Evolutionary conservation across 345 rosid genomes (phyloP).

Genomic region (Cochlearia excelsa): DNA sequence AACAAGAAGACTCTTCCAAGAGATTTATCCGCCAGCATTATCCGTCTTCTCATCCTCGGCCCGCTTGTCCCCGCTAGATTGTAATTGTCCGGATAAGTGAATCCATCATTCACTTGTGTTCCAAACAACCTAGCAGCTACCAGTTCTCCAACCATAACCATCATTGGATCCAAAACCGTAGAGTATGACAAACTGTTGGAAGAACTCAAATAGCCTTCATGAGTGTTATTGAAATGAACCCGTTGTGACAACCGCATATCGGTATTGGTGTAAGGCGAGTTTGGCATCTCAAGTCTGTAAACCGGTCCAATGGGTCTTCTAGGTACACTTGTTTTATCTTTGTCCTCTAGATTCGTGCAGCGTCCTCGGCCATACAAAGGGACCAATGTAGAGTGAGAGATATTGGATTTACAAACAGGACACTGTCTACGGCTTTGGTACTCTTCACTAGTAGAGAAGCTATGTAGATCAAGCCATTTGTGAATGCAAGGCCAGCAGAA

Average conservation of each 20-base stretch:
- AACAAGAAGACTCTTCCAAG: conserved; percentile 74
- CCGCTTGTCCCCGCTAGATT: conserved; percentile 45
- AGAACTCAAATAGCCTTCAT: conserved; percentile 38
- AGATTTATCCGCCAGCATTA: conserved; percentile 65
- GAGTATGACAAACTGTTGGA: conserved; percentile 39
- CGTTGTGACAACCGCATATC: conserved; percentile 34
- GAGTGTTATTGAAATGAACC: conserved; percentile 32
- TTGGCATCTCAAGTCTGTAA: conserved; percentile 34
- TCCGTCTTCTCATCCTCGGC: conserved; percentile 68
- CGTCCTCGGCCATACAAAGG: conserved; percentile 83
- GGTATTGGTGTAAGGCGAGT: conserved; percentile 13
- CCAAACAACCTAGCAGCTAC: conserved; percentile 61
- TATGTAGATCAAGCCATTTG: conserved; percentile 71
- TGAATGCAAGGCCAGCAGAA: conserved; percentile 96
- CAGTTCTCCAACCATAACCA: conserved; percentile 71
- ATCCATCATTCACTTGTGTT: conserved; percentile 44
- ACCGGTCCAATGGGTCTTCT: conserved; percentile 52
- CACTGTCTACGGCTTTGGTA: conserved; percentile 55
- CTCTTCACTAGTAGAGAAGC: conserved; percentile 32
- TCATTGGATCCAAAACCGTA: conserved; percentile 42
- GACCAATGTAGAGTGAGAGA: conserved; percentile 60
- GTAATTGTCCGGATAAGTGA: conserved; percentile 51
- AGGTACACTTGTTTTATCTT: conserved; percentile 35
- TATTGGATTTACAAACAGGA: conserved; percentile 86
- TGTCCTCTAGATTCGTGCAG: conserved; percentile 18